phyloP scores from a whole-genome alignment of 2,329 filamentous ascomycete species.

The Tolypocladium amazonense region DNA sequence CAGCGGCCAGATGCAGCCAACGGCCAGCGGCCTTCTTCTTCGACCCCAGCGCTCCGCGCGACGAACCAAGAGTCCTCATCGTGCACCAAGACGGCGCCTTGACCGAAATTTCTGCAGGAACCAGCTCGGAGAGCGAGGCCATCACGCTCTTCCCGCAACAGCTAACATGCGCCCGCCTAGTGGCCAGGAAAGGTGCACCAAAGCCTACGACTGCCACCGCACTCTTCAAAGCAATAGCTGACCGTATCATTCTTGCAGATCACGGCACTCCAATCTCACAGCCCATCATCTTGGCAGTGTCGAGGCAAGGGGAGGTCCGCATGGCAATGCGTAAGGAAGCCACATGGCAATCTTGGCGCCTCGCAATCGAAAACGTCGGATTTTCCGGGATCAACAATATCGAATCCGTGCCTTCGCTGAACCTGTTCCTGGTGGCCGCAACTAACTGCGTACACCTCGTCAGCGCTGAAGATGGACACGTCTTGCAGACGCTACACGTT shows the following conservation, averaged over 20 bases:
- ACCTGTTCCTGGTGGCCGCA: slow-evolving; percentile 50
- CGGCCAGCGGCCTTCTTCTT: slow-evolving; percentile 57
- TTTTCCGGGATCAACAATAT: slow-evolving; percentile 41
- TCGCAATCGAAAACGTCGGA: slow-evolving; percentile 31
- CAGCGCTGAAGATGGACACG: slow-evolving; percentile 27
- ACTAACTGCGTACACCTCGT: slow-evolving; percentile 48
- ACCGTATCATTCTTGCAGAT: not conserved
- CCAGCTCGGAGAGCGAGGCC: slow-evolving; percentile 27
- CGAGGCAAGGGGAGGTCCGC: slow-evolving; percentile 39
- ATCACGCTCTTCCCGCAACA: slow-evolving; percentile 41
- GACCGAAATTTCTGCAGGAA: slow-evolving; percentile 37
- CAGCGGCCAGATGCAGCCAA: slow-evolving; percentile 40
- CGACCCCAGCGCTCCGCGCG: slow-evolving; percentile 24
- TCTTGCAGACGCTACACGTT: slow-evolving; percentile 53
- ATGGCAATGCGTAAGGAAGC: slow-evolving; percentile 28
- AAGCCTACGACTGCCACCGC: not conserved
- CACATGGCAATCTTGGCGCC: slow-evolving; percentile 39
- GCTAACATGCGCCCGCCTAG: slow-evolving; percentile 36
- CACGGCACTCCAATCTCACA: slow-evolving; percentile 4
- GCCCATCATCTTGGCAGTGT: slow-evolving; percentile 30
- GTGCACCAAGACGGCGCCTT: slow-evolving; percentile 55
- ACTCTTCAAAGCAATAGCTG: not conserved
- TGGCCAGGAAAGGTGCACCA: slow-evolving; percentile 33
- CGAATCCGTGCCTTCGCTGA: slow-evolving; percentile 45
- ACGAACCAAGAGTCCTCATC: slow-evolving; percentile 42